Evolutionary conservation across 495 filamentous ascomycete genomes (phyloP), one percentile per base, ranked within the genome.

Genomic region (Glarea lozoyensis): DNA sequence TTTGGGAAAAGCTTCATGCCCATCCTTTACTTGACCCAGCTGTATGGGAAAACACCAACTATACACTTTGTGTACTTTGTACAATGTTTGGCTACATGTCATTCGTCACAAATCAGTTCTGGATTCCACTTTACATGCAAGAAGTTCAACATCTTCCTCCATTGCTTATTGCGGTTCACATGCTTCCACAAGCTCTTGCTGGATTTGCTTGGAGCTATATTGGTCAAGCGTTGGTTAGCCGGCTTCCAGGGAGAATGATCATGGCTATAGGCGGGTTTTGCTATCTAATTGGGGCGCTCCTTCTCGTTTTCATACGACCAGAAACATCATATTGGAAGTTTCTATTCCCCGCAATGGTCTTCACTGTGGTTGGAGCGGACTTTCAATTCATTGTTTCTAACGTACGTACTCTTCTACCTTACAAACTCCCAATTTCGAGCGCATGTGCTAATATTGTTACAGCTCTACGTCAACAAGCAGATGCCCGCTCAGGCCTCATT

Each of bases 1-100:
- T 68, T 42, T 81, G 77, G 77, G 70, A 82, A 41, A 58, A 54
- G 36, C 36, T 59, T 21, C 55, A 50, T 12, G 45, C 43, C 27
- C 44, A 48, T 21, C 59, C 61, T 11, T 60, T 64, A 43, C 57
- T 64, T 43, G 52, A 58, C 17, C 56, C 59, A 12, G 49, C 52
- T 3, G 49, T 64, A 33, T 64, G 54, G 61, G 49, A 50, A 34
- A 60, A 56, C 37, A 53, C 33, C 45, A 60, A 54, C 12, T 53
- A 59, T 38, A 57, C 54, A 40, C 54, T 64, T 41, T 60, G 61
- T 17, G 53, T 64, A 22, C 48, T 62, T 11, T 56, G 53, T 40
- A 55, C 55, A 0, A 36, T 58, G 13, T 43, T 49, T 22, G 59
- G 59, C 9, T 56, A 58, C 22, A 64, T 64, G 60, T 58, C 60